Evolutionary conservation across 2,329 filamentous ascomycete species (phyloP), one percentile per base, ranked within the genome.

Genomic region (Talaromyces sp.): DNA sequence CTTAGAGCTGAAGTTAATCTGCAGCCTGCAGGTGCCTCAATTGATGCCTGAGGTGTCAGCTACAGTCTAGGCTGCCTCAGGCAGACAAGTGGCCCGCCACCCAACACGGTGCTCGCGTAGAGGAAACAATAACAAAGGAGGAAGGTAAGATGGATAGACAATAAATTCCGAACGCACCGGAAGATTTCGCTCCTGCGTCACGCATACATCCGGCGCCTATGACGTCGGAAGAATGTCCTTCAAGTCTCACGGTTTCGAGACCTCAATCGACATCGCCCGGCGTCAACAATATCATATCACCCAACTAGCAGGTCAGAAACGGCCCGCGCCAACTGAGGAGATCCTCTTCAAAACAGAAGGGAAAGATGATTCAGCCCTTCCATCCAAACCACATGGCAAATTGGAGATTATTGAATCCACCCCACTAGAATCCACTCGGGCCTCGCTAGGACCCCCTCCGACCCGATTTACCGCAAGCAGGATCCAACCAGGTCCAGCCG

Each of bases 221-320:
- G 66, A 65, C 66, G 47, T 57, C 51, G 60, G 24, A 63, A 53
- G 37, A 61, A 65, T 49, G 43, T 51, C 62, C 17, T 55, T 68
- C 42, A 80, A 84, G 67, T 78, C 77, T 52, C 82, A 79, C 57
- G 82, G 80, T 51, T 70, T 83, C 29, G 75, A 81, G 49, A 75
- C 78, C 43, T 78, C 78, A 14, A 59, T 76, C 41, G 73, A 76
- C 58, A 56, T 73, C 37, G 72, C 66, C 40, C 71, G 71, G 39
- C 72, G 74, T 44, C 70, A 70, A 13, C 71, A 72, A 46, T 73
- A 75, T 58, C 62, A 74, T 40, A 68, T 71, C 32, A 68, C 66
- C 35, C 68, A 77, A 11, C 29, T 79, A 46, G 73, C 77, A 47
- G 82, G 82, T 10, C 75, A 75, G 40, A 86, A 85, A 65, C 74